These are phyloP conservation scores for Pleoardoris graminearum DNA, from an alignment of 2,329 filamentous ascomycete genomes.

Conservation along the genomic window DNA sequence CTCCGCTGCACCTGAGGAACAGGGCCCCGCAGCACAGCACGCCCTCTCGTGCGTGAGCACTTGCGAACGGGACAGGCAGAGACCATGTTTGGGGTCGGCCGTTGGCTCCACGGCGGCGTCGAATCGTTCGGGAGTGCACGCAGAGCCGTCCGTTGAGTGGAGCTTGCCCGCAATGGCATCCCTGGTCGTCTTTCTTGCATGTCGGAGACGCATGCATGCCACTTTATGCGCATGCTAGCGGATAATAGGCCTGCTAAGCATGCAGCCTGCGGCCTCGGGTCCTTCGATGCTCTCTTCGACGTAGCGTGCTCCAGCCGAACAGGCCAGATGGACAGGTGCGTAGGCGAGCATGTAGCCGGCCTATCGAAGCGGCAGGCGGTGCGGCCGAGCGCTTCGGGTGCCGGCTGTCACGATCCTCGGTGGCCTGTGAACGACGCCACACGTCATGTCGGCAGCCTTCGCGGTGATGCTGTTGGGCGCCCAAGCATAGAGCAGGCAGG, in stretches of 20 bases:
- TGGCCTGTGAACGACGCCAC: slow-evolving; percentile 13
- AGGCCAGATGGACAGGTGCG: slow-evolving; percentile 18
- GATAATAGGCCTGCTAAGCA: slow-evolving; percentile 27
- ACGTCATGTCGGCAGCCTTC: slow-evolving; percentile 2
- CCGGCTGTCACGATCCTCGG: slow-evolving; percentile 10
- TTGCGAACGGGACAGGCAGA: background rate
- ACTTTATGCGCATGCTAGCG: slow-evolving; percentile 31
- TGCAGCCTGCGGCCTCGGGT: slow-evolving; percentile 25
- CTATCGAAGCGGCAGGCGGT: slow-evolving; percentile 15
- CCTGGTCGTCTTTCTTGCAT: slow-evolving; percentile 35
- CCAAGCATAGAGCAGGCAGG: background rate
- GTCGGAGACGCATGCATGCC: slow-evolving; percentile 30
- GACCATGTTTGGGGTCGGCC: background rate
- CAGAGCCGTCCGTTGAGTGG: slow-evolving; percentile 20
- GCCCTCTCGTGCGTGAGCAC: background rate
- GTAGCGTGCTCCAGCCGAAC: slow-evolving; percentile 20
- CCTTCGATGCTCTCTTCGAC: slow-evolving; percentile 19
- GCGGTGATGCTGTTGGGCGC: background rate
- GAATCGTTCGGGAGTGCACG: slow-evolving; percentile 18
- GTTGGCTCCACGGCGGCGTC: background rate
- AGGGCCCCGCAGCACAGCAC: slow-evolving; percentile 3
- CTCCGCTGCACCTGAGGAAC: slow-evolving; percentile 21
- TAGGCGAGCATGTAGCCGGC: slow-evolving; percentile 3
- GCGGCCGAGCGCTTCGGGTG: slow-evolving; percentile 15
- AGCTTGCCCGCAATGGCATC: slow-evolving; percentile 28